These are phyloP conservation scores for Rhodotorula glutinis DNA, from an alignment of 1,284 basidiomycete genomes.

Conservation along the genomic window DNA sequence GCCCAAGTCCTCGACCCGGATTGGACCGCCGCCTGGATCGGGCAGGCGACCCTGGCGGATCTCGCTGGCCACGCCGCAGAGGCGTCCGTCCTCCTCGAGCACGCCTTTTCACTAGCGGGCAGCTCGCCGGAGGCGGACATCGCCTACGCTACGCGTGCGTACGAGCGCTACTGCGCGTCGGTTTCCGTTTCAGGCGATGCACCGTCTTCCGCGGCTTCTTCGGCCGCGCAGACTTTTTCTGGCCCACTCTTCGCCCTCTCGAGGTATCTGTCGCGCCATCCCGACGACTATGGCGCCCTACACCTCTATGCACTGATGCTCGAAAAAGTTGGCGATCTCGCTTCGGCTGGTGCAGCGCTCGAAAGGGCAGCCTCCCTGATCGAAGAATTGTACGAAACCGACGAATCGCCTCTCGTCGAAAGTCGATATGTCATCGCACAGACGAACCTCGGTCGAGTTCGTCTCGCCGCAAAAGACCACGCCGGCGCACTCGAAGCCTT, in stretches of 20 bases:
- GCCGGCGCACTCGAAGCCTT: slow-evolving; percentile 66
- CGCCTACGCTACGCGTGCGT: slow-evolving; percentile 66
- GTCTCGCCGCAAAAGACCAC: slow-evolving; percentile 61
- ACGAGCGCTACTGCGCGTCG: slow-evolving; percentile 52
- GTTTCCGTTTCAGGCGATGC: neutral
- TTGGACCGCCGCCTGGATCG: slow-evolving; percentile 85
- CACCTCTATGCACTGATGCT: slow-evolving; percentile 84
- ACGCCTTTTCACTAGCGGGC: slow-evolving; percentile 61
- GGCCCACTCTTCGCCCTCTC: slow-evolving; percentile 71
- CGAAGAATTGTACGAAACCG: slow-evolving; percentile 82
- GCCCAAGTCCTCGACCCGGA: slow-evolving; percentile 92
- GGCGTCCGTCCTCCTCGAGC: slow-evolving; percentile 71
- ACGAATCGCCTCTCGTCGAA: slow-evolving; percentile 74
- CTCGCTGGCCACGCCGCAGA: slow-evolving; percentile 63
- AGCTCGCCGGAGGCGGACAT: slow-evolving; percentile 76
- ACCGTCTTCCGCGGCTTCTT: slow-evolving; percentile 41
- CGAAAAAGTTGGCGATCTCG: slow-evolving; percentile 73
- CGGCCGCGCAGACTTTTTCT: slow-evolving; percentile 38
- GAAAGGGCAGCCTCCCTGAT: slow-evolving; percentile 68
- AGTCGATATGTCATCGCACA: slow-evolving; percentile 77
- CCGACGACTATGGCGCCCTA: slow-evolving; percentile 68
- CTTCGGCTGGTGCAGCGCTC: slow-evolving; percentile 61
- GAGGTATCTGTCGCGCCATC: slow-evolving; percentile 67
- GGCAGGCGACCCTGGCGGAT: slow-evolving; percentile 78
- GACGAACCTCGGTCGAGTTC: slow-evolving; percentile 73